A percentile compares a stretch with the other conserved stretches of the same genome.
These are phyloP conservation scores for Intubia oerlemansii DNA, from an alignment of 2,329 filamentous ascomycete genomes.

Conservation along the genomic window DNA sequence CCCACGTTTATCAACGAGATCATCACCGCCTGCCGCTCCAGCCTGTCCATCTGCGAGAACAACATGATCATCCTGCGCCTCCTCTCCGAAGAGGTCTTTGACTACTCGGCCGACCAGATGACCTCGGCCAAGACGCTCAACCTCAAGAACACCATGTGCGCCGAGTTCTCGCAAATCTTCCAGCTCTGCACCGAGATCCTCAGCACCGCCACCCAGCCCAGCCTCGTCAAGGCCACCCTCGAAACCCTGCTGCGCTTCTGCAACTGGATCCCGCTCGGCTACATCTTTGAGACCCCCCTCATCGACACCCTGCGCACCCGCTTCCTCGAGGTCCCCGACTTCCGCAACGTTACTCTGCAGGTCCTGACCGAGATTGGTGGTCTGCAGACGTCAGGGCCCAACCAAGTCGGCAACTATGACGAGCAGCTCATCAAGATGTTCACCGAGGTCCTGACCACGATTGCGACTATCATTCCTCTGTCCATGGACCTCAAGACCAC, in stretches of 20 bases:
- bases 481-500: conserved; percentile 78
- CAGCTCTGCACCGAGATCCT: conserved; percentile 92
- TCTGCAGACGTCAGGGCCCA: conserved; percentile 58
- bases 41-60: conserved; percentile 95
- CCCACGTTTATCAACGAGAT: conserved; percentile 99
- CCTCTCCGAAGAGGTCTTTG: conserved; percentile 94
- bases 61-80: conserved; percentile 97
- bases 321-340: conserved; percentile 84
- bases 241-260: conserved; percentile 91
- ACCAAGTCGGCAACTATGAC: conserved; percentile 54
- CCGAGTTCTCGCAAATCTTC: conserved; percentile 97
- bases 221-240: conserved; percentile 84
- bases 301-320: conserved; percentile 86
- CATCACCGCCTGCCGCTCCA: conserved; percentile 86
- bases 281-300: conserved; percentile 93
- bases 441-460: conserved; percentile 82
- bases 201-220: conserved; percentile 65
- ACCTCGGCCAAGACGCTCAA: conserved; percentile 95
- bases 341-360: conserved; percentile 91
- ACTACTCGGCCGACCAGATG: conserved; percentile 81
- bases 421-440: conserved; percentile 98
- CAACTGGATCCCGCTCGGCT: conserved; percentile 97
- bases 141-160: conserved; percentile 95
- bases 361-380: conserved; percentile 94
- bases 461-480: conserved; percentile 82